Conservation (phyloP, 495 filamentous ascomycete species). For the Aspergillus heteromorphus region DNA sequence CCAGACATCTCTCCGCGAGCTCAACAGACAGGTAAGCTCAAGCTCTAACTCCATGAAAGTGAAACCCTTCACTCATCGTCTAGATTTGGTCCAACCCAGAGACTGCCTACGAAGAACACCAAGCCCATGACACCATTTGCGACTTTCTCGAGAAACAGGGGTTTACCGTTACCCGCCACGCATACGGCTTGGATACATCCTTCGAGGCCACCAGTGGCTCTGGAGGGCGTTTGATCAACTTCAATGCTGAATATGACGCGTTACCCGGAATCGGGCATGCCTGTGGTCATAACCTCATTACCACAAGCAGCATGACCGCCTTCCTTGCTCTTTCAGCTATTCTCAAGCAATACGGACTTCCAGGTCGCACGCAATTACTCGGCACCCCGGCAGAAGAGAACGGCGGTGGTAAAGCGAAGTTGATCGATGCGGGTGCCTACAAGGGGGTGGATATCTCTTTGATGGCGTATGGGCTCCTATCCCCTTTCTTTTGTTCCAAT, state of each 20-base stretch:
- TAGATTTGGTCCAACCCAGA: conserved; percentile 60
- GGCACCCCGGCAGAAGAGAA: conserved; percentile 71
- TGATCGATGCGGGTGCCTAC: conserved; percentile 60
- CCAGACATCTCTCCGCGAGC: conserved; percentile 23
- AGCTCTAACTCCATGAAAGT: background rate
- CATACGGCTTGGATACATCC: conserved; percentile 35
- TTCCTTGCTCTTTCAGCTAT: conserved; percentile 52
- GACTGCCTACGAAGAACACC: conserved; percentile 51
- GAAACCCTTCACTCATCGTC: background rate
- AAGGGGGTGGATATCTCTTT: conserved; percentile 58
- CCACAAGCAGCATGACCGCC: conserved; percentile 54
- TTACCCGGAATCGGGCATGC: conserved; percentile 59
- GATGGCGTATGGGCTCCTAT: conserved; percentile 46
- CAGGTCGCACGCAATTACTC: conserved; percentile 56
- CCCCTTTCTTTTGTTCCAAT: background rate
- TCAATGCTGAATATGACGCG: conserved; percentile 50
- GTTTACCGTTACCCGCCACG: conserved; percentile 52
- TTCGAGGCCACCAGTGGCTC: conserved; percentile 37
- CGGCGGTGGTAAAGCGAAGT: conserved; percentile 62
- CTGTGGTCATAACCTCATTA: conserved; percentile 67
- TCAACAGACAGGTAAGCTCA: conserved; percentile 23
- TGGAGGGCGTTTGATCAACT: conserved; percentile 37
- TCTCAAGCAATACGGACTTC: conserved; percentile 40
- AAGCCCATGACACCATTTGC: conserved; percentile 53
- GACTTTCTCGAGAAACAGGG: conserved; percentile 49